Base-by-base conservation (phyloP, 2,329 filamentous ascomycete genomes). In the Cadophora gregata region DNA sequence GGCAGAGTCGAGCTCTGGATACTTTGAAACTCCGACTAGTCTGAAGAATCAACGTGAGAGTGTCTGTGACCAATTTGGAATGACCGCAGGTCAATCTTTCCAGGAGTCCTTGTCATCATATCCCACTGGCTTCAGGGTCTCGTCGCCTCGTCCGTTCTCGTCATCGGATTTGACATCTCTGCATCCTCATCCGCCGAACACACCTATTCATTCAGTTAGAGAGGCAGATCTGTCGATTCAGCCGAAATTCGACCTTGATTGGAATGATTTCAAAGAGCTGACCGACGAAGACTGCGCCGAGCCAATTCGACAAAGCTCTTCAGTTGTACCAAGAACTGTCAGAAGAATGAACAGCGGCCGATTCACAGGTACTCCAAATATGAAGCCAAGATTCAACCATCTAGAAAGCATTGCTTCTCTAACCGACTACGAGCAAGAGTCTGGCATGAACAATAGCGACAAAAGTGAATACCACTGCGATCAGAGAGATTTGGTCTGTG, bases 1-100 rank as follows among this genome's bases (percentile, higher is more conserved):
- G 29, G 59, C 51, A 33, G 67, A 67, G n/a, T 60, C 47, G 47
- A 55, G 48, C 47, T 25, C 5, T 51, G 21, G 48, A 53, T 33
- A 27, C 24, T 47, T 55, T 31, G 50, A 53, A 19, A 31, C 24
- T 9, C 36, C 25, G n/a, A 33, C 19, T n/a, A 33, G 24, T 9
- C 29, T 53, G 24, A 51, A 7, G 42, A 38, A 38, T 5, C 21
- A 50, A 4, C 12, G 27, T 45, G 14, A 55, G 12, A 29, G 14
- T 21, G 21, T 33, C 19, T 58, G 25, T n/a, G 36, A 53, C 10
- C n/a, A 58, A 42, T 45, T 50, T 8, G 25, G 45, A 38, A 61
- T 50, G 71, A 79, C 81, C 70, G 80, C 82, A 79, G 74, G 80
- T 70, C 31, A 38, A 36, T 51, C 55, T 38, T 47, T 38, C 25